phyloP scores from a whole-genome alignment of 352 stramenopile genomes.

The Phytophthora pistaciae region DNA sequence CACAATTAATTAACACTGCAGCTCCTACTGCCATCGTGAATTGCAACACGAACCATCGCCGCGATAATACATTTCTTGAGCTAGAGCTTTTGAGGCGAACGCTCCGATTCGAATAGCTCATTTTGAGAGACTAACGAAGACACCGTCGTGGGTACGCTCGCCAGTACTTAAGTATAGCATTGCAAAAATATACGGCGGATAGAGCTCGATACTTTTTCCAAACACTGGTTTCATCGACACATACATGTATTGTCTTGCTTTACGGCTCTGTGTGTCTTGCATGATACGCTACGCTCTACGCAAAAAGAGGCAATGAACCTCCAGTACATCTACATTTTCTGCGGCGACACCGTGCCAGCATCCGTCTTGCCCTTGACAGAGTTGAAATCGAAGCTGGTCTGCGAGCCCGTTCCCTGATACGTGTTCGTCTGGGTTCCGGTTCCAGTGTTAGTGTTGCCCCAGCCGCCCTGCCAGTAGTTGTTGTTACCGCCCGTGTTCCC shows the following conservation, averaged over 20 bases:
- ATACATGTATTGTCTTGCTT: not conserved
- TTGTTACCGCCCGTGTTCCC: not conserved
- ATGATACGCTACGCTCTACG: not conserved
- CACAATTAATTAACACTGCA: too few species aligned
- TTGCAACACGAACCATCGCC: too few species aligned
- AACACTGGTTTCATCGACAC: not conserved
- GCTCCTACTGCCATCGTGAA: too few species aligned
- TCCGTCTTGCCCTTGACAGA: conserved; percentile 13
- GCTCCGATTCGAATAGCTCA: too few species aligned
- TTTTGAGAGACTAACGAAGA: too few species aligned
- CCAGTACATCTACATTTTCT: not conserved
- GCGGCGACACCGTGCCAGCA: conserved; percentile 20
- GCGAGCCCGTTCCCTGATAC: conserved; percentile 6
- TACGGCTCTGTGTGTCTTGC: not conserved
- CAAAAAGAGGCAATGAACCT: not conserved
- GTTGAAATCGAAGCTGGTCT: conserved; percentile 29
- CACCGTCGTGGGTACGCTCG: too few species aligned
- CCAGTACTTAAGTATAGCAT: too few species aligned
- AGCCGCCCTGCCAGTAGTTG: not conserved
- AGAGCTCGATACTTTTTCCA: too few species aligned
- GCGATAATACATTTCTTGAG: too few species aligned
- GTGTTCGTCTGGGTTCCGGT: not conserved
- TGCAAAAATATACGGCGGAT: too few species aligned
- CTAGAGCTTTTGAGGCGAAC: too few species aligned
- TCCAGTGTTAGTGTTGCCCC: not conserved